Percentiles rank a stretch among this genome's conserved stretches.
phyloP scores from a whole-genome alignment of 768 basidiomycete genomes.

The Amanita pseudoporphyria region DNA sequence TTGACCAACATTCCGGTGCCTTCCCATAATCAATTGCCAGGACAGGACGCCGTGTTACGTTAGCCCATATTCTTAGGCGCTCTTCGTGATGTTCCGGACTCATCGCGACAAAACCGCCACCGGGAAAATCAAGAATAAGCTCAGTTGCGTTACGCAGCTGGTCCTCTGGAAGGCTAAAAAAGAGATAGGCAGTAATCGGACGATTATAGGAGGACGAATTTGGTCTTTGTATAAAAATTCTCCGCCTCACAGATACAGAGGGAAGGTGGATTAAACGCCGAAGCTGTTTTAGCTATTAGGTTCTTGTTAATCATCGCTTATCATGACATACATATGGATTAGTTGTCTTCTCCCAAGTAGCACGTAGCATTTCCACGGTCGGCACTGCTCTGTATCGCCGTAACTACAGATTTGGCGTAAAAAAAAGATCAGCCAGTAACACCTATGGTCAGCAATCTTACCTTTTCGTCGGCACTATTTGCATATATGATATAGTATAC shows the following conservation, averaged over 20 bases:
- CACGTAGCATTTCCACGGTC: constrained; percentile 91
- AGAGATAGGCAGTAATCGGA: constrained; percentile 78
- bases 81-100: constrained; percentile 95
- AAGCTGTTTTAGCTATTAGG: constrained; percentile 34
- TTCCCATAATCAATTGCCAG: constrained; percentile 92
- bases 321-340: constrained; percentile 72
- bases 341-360: constrained; percentile 94
- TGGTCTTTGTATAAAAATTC: constrained; percentile 79
- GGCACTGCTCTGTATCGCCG: constrained; percentile 88
- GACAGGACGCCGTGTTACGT: constrained; percentile 66
- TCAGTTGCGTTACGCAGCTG: constrained; percentile 63
- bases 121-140: constrained; percentile 87
- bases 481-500: constrained; percentile 83
- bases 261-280: constrained; percentile 58
- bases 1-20: constrained; percentile 81
- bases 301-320: not conserved
- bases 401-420: constrained; percentile 20
- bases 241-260: constrained; percentile 51
- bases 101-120: constrained; percentile 97
- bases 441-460: constrained; percentile 16
- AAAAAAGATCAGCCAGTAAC: not conserved
- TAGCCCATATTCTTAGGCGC: constrained; percentile 79
- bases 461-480: constrained; percentile 94
- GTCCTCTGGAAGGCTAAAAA: constrained; percentile 61
- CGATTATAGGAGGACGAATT: constrained; percentile 64